Evolutionary conservation across 2,329 filamentous ascomycete genomes (phyloP).

Genomic region (Arthroderma sp.): DNA sequence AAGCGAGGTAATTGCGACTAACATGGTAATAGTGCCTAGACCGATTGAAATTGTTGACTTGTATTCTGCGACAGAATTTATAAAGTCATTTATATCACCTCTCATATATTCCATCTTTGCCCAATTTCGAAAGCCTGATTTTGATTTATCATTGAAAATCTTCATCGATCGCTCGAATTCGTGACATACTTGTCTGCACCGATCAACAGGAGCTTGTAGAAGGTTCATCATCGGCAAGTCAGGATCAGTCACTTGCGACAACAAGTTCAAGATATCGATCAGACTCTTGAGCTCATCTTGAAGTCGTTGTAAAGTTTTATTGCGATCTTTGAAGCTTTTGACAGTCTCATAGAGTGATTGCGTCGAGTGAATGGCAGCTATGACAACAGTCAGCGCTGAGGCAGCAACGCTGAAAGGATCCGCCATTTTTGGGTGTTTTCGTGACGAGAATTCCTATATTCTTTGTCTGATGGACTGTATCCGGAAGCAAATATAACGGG

Average conservation of each 20-base stretch:
- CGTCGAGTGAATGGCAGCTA: slow-evolving; percentile 23
- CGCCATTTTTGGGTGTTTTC: slow-evolving; percentile 8
- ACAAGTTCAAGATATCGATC: too few relatives aligned
- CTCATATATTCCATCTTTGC: slow-evolving; percentile 30
- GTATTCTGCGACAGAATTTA: slow-evolving; percentile 26
- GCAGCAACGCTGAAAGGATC: slow-evolving; percentile 26
- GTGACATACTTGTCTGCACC: slow-evolving; percentile 24
- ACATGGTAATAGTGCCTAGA: slow-evolving; percentile 27
- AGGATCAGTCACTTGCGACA: slow-evolving; percentile 8
- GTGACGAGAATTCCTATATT: too few relatives aligned
- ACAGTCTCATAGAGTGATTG: slow-evolving; percentile 16
- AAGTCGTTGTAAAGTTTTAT: too few relatives aligned
- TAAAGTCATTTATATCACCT: slow-evolving; percentile 29
- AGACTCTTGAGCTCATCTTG: too few relatives aligned
- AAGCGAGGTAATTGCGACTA: slow-evolving; percentile 11
- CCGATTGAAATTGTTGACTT: slow-evolving; percentile 29
- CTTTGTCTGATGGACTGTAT: too few relatives aligned
- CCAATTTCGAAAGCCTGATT: slow-evolving; percentile 26
- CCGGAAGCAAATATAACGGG: too few relatives aligned
- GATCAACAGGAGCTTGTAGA: slow-evolving; percentile 23
- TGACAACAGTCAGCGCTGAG: slow-evolving; percentile 21
- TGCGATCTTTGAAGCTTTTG: too few relatives aligned
- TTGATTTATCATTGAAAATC: slow-evolving; percentile 22
- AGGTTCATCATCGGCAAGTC: slow-evolving; percentile 19
- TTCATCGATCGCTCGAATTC: slow-evolving; percentile 28